phyloP scores from a whole-genome alignment of 331 rosid species.

The Prunus yedoensis region DNA sequence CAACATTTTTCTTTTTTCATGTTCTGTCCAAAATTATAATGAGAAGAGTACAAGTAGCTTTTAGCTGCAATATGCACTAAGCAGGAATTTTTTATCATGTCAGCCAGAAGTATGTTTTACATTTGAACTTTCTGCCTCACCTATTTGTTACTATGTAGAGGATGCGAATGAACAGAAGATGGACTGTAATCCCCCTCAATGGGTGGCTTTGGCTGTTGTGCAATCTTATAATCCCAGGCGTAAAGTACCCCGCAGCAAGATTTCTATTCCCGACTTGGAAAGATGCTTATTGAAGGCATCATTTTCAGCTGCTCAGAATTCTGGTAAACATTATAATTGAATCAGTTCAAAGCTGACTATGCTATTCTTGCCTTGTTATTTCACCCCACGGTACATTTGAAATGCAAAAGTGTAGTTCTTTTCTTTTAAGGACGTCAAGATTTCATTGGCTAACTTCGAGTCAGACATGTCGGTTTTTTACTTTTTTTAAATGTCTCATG shows the following conservation, averaged over 20 bases:
- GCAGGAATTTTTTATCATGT: neutral
- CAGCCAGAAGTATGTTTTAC: neutral
- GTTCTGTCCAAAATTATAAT: neutral
- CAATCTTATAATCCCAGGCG: conserved; percentile 88
- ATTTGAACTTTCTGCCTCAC: neutral
- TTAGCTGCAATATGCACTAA: neutral
- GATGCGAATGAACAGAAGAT: conserved; percentile 29
- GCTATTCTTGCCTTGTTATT: conserved; percentile 11
- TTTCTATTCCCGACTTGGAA: conserved; percentile 76
- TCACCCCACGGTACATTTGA: neutral
- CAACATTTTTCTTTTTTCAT: neutral
- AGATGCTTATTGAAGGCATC: conserved; percentile 72
- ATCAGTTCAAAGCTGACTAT: neutral
- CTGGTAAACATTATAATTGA: conserved; percentile 47
- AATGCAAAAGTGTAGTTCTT: neutral
- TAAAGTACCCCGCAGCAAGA: conserved; percentile 69
- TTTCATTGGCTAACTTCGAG: neutral
- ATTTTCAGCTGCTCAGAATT: conserved; percentile 61
- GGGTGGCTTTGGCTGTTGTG: conserved; percentile 90
- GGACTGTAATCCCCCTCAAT: conserved; percentile 42
- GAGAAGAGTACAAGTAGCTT: neutral
- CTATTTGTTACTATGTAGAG: conserved; percentile 40
- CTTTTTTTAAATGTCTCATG: neutral
- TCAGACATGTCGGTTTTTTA: neutral
- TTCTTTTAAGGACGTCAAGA: neutral